Evolutionary conservation across 352 stramenopile species (phyloP), one percentile per base, ranked within the genome.

Genomic region (Phytophthora idaei): DNA sequence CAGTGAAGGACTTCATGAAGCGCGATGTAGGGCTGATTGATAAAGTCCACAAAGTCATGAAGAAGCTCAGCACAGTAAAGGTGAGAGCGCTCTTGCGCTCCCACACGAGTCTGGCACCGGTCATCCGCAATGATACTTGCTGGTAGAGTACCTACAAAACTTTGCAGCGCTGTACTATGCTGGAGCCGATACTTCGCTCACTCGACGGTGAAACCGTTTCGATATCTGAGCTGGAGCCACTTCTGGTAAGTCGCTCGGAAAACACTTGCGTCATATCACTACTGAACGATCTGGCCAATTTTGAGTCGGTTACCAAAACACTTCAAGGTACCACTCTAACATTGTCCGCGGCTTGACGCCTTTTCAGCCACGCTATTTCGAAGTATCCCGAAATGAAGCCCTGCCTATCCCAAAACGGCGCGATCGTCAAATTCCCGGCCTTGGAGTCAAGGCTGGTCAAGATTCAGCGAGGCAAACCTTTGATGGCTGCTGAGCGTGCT

Each of bases 351-450:
- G 39, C 15, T 45, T 7, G 39, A 21, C 39, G 39, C 15, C 39
- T 61, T 28, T 47, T 47, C 41, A 15, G 28, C 41, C 41, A 47
- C n/a, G 41, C 41, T 28, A 47, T 25, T 12, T 47, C 15, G 15
- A 45, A 25, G 41, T 47, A 47, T 15, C 41, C 15, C 3, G 15
- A 47, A 21, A 29, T 28, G 15, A 47, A 47, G 41, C 5, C n/a
- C 8, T 7, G 41, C 5, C 41, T 47, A 21, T 1, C n/a, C 3
- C 41, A 25, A 28, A 28, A 2, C 8, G n/a, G 15, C 41, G 15
- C 39, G 4, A 47, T 47, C 41, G 41, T 45, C 2, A 45, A 45
- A 1, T 49, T 14, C 42, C 15, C 41, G 1, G 41, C n/a, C 12
- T 28, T 47, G 4, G 41, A 47, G 41, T 12, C 15, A 4, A 15